A percentile compares a stretch with the other conserved stretches of the same genome.
These are phyloP conservation scores for Akanthomyces muscarius DNA, from an alignment of 2,329 filamentous ascomycete species.

Conservation along the genomic window DNA sequence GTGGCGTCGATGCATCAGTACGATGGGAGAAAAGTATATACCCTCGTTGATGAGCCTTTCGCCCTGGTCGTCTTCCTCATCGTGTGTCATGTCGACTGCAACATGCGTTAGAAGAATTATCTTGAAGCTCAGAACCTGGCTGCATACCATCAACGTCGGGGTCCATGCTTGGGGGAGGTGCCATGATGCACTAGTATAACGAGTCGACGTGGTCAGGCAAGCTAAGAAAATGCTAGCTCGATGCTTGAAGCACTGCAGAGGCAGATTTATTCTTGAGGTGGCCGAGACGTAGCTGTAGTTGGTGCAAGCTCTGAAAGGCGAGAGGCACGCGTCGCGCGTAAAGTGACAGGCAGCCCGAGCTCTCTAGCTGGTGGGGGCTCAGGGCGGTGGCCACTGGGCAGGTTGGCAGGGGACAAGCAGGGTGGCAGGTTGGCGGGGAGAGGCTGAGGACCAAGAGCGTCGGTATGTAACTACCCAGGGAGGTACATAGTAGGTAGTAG, in stretches of 20 bases:
- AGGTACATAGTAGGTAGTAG: no score
- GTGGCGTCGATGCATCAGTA: neutral
- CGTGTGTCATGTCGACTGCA: constrained; percentile 44
- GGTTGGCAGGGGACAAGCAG: no score
- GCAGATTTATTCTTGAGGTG: neutral
- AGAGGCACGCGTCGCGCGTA: constrained; percentile 36
- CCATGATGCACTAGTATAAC: constrained; percentile 25
- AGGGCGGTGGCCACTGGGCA: neutral
- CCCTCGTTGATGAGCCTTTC: constrained; percentile 94
- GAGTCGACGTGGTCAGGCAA: neutral
- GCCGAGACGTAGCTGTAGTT: neutral
- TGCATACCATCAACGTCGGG: constrained; percentile 35
- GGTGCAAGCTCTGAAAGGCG: constrained; percentile 29
- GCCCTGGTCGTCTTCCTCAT: constrained; percentile 68
- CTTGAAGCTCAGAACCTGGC: constrained; percentile 15
- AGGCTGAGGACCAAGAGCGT: no score
- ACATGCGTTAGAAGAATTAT: neutral
- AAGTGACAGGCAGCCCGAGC: constrained; percentile 27
- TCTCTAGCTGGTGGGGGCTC: neutral
- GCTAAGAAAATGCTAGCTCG: neutral
- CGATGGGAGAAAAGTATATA: constrained; percentile 30
- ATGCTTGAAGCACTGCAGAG: neutral
- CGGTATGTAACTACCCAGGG: no score
- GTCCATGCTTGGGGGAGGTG: constrained; percentile 33
- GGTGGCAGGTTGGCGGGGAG: no score